phyloP scores from a whole-genome alignment of 306 rosid species.

The Prunus mume region DNA sequence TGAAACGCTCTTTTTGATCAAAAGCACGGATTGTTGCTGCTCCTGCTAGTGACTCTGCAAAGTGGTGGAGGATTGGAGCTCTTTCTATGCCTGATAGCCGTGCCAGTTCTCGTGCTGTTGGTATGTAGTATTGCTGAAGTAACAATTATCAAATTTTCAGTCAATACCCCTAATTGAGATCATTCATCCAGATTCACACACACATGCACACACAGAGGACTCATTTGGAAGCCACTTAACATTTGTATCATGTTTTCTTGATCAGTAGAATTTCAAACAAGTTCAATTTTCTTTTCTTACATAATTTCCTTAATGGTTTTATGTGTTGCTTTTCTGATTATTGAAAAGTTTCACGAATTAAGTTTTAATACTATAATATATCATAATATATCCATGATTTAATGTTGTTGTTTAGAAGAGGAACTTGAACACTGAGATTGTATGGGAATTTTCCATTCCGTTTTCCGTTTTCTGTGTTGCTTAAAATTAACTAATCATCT shows the following conservation, averaged over 20 bases:
- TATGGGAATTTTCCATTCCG: not conserved
- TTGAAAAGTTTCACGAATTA: not conserved
- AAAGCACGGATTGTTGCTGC: slow-evolving; percentile 89
- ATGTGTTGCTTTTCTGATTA: not conserved
- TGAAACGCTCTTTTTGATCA: slow-evolving; percentile 76
- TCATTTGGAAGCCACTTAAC: not conserved
- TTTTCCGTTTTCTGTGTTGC: not conserved
- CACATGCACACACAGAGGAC: not conserved
- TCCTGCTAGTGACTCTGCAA: slow-evolving; percentile 87
- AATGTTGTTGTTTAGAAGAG: not conserved
- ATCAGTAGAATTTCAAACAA: not conserved
- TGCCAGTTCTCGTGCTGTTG: slow-evolving; percentile 94
- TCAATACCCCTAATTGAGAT: not conserved
- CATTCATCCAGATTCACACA: not conserved
- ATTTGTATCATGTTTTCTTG: not conserved
- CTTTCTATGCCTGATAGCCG: slow-evolving; percentile 76
- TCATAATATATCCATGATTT: not conserved
- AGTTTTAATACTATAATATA: not conserved
- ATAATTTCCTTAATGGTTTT: not conserved
- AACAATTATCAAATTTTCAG: slow-evolving; percentile 15
- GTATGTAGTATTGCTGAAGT: slow-evolving; percentile 79
- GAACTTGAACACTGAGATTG: not conserved
- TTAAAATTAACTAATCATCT: not conserved
- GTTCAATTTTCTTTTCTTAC: not conserved
- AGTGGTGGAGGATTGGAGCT: slow-evolving; percentile 92